Conservation (phyloP, 1,284 basidiomycete genomes). For the Rhodotorula sp. region DNA sequence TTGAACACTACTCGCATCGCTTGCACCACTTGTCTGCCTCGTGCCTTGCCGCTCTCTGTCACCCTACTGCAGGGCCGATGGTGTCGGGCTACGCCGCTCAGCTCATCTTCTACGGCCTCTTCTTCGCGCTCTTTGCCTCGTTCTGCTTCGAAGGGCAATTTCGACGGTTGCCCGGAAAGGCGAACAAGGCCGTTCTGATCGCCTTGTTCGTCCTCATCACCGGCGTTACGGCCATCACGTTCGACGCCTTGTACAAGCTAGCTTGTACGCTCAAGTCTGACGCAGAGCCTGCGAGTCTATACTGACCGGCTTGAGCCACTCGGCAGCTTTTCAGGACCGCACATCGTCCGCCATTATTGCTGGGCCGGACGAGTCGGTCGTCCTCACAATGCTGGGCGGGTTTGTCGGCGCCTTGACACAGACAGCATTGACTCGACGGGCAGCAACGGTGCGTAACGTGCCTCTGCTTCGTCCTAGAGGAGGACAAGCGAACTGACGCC, state of each 20-base stretch:
- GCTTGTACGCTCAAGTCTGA: neutral
- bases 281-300: too few relatives aligned
- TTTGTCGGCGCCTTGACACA: neutral
- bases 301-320: neutral
- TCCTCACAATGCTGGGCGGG: slow-evolving; percentile 3
- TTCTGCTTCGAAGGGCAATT: neutral
- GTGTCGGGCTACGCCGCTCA: neutral
- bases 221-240: slow-evolving; percentile 1
- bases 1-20: too few relatives aligned
- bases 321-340: neutral
- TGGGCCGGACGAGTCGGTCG: neutral
- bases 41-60: too few relatives aligned
- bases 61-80: neutral
- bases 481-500: neutral
- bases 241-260: slow-evolving; percentile 4
- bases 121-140: neutral
- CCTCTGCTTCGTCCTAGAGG: too few relatives aligned
- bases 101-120: neutral
- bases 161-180: neutral
- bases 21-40: too few relatives aligned
- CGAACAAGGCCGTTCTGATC: neutral
- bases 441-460: neutral
- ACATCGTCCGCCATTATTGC: neutral
- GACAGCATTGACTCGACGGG: slow-evolving; percentile 3
- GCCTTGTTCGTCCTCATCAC: slow-evolving; percentile 2